These are phyloP conservation scores for Helminthosporium solani DNA, from an alignment of 2,329 filamentous ascomycete genomes.

Conservation along the genomic window DNA sequence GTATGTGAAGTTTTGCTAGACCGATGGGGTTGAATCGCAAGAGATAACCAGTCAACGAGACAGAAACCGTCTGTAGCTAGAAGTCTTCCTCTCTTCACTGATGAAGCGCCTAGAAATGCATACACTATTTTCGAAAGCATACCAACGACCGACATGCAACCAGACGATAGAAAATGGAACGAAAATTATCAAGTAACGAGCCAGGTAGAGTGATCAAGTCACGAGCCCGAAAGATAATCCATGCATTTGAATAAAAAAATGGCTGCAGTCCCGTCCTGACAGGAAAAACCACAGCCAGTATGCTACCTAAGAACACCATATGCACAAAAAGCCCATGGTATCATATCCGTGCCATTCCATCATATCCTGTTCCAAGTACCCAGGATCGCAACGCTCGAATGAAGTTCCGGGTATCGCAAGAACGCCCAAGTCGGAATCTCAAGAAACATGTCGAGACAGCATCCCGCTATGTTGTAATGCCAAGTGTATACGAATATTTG, in stretches of 20 bases:
- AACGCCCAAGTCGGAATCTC: background rate
- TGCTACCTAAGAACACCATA: constrained; percentile 1
- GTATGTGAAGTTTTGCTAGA: too few relatives aligned
- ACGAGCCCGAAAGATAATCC: background rate
- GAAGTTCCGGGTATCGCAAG: background rate
- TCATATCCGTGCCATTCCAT: background rate
- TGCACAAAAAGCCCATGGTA: constrained; percentile 3
- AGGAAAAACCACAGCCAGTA: background rate
- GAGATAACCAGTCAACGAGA: too few relatives aligned
- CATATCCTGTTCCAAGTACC: background rate
- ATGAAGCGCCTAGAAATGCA: too few relatives aligned
- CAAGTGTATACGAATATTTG: background rate
- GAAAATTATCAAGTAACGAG: too few relatives aligned
- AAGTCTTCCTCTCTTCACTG: too few relatives aligned
- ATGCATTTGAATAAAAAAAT: background rate
- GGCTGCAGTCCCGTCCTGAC: background rate
- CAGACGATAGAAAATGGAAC: too few relatives aligned
- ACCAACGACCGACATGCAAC: too few relatives aligned
- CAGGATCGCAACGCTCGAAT: background rate
- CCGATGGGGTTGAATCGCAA: too few relatives aligned
- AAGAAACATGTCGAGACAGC: background rate
- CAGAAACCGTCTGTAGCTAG: too few relatives aligned
- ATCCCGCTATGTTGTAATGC: background rate
- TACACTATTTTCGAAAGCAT: too few relatives aligned
- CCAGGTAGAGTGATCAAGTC: background rate